Evolutionary conservation across 257 asterid genomes (phyloP).

Genomic region (Nicotiana obtusifolia): DNA sequence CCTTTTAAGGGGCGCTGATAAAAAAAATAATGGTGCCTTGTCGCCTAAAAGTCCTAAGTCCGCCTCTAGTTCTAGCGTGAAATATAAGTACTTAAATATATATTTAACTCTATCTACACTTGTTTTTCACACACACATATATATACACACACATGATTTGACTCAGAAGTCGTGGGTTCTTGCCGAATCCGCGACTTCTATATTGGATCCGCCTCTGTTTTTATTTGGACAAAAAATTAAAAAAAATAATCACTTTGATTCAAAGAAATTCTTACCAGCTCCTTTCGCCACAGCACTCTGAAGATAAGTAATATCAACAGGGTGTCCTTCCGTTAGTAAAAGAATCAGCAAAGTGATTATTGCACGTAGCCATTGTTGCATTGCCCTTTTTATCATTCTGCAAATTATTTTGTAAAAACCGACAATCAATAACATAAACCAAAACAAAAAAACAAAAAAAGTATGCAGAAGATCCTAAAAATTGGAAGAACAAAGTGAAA

Average conservation of each 20-base stretch:
- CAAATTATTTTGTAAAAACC: background rate
- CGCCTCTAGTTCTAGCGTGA: background rate
- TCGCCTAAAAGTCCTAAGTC: too few species aligned
- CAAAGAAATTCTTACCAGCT: slow-evolving; percentile 23
- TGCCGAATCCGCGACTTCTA: background rate
- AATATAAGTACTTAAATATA: background rate
- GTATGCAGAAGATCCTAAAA: background rate
- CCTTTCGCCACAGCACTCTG: slow-evolving; percentile 35
- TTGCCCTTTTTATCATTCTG: slow-evolving; percentile 16
- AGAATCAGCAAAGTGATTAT: slow-evolving; percentile 16
- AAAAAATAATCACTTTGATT: background rate
- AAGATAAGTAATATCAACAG: slow-evolving; percentile 29
- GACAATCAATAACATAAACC: background rate
- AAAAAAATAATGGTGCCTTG: too few species aligned
- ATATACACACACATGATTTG: background rate
- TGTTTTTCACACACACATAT: background rate
- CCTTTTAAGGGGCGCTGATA: too few species aligned
- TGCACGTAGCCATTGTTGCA: slow-evolving; percentile 16
- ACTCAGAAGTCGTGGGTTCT: background rate
- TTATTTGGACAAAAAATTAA: background rate
- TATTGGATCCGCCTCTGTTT: background rate
- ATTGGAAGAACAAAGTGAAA: background rate
- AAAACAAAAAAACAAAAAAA: background rate
- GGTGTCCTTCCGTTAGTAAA: slow-evolving; percentile 22
- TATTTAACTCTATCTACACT: background rate